A percentile compares a stretch with the other conserved stretches of the same genome.
Conservation (phyloP, 495 filamentous ascomycete genomes). For the Wilcoxina mikolae region DNA sequence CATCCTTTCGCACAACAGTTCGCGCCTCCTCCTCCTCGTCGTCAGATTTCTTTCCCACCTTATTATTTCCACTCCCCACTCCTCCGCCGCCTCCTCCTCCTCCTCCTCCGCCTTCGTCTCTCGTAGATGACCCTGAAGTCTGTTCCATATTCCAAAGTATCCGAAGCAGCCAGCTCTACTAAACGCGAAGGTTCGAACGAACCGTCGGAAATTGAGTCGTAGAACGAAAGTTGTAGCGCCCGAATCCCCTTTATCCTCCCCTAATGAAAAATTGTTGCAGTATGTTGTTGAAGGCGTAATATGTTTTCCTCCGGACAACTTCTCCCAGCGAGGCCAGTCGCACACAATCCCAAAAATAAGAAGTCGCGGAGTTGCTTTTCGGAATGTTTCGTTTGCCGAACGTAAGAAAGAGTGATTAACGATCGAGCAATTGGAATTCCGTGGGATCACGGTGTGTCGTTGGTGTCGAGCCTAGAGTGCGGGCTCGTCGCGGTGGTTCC, state of each 20-base stretch:
- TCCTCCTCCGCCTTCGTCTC: constrained; percentile 13
- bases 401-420: background rate
- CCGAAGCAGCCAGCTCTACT: constrained; percentile 4
- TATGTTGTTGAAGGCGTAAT: background rate
- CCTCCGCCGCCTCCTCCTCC: constrained; percentile 17
- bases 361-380: constrained; percentile 1
- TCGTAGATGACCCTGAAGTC: constrained; percentile 4
- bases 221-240: background rate
- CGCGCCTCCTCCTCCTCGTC: constrained; percentile 23
- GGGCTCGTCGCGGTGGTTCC: background rate
- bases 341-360: background rate
- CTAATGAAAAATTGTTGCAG: constrained; percentile 1
- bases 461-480: background rate
- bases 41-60: constrained; percentile 18
- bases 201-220: background rate
- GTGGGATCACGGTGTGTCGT: background rate
- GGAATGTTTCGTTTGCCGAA: constrained; percentile 3
- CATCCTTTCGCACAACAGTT: constrained; percentile 10
- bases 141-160: constrained; percentile 3
- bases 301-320: background rate
- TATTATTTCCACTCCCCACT: constrained; percentile 7
- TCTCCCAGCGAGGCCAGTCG: constrained; percentile 3
- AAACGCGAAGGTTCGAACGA: background rate
- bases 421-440: background rate
- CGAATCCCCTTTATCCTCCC: background rate